phyloP scores from a whole-genome alignment of 768 basidiomycete species.

The Boletus eberwhitei region DNA sequence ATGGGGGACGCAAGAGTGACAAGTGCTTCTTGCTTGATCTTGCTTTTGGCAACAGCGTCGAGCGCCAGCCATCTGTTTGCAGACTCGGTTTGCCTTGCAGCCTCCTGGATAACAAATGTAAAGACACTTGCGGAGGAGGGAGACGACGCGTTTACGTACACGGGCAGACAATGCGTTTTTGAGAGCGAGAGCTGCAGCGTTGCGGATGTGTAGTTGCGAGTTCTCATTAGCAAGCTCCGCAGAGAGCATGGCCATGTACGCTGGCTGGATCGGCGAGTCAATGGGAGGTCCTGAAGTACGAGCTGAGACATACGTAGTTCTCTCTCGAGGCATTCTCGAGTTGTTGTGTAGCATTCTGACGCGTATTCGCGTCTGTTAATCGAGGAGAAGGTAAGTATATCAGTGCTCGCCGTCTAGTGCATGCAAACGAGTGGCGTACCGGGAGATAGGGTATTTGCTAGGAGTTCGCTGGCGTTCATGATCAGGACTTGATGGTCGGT shows the following conservation, averaged over 20 bases:
- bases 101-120: slow-evolving; percentile 51
- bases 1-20: slow-evolving; percentile 72
- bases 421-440: slow-evolving; percentile 50
- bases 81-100: slow-evolving; percentile 69
- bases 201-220: slow-evolving; percentile 71
- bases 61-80: slow-evolving; percentile 81
- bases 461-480: slow-evolving; percentile 90
- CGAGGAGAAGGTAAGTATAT: slow-evolving; percentile 18
- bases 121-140: slow-evolving; percentile 11
- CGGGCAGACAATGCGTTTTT: slow-evolving; percentile 92
- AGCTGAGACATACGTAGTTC: slow-evolving; percentile 73
- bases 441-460: slow-evolving; percentile 88
- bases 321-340: slow-evolving; percentile 83
- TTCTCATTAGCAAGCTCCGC: slow-evolving; percentile 77
- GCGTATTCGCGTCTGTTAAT: slow-evolving; percentile 74
- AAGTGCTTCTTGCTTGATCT: slow-evolving; percentile 88
- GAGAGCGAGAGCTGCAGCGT: slow-evolving; percentile 94
- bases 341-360: slow-evolving; percentile 88
- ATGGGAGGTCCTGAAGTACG: background rate
- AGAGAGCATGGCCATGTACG: slow-evolving; percentile 90
- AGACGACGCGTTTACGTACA: slow-evolving; percentile 51
- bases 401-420: slow-evolving; percentile 34
- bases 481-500: slow-evolving; percentile 32
- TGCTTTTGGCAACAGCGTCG: slow-evolving; percentile 58
- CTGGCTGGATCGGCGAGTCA: slow-evolving; percentile 54